Percentiles rank a stretch among this genome's conserved stretches.
phyloP scores from a whole-genome alignment of 495 filamentous ascomycete species.

The Pyrenula massariospora region DNA sequence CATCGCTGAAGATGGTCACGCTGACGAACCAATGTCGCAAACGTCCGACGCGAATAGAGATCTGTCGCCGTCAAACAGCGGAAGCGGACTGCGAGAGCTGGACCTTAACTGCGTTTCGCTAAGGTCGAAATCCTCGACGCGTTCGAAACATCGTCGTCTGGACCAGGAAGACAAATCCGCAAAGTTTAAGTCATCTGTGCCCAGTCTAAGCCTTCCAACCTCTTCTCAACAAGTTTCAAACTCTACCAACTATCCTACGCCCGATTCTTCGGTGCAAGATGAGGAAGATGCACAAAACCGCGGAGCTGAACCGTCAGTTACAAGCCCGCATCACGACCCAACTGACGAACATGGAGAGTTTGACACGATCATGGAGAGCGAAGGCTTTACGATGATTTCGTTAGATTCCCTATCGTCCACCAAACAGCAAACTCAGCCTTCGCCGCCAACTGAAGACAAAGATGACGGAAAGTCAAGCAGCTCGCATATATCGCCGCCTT shows the following conservation, averaged over 20 bases:
- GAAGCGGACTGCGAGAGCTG: neutral
- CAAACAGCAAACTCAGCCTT: conserved; percentile 15
- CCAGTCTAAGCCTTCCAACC: neutral
- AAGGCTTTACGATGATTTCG: conserved; percentile 49
- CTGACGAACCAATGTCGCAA: neutral
- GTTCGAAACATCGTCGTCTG: neutral
- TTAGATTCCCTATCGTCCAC: conserved; percentile 39
- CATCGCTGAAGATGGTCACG: neutral
- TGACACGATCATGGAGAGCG: conserved; percentile 47
- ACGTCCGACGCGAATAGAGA: neutral
- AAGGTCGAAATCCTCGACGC: neutral
- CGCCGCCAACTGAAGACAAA: neutral
- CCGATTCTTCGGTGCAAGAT: conserved; percentile 28
- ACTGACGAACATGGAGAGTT: conserved; percentile 35
- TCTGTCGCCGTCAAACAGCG: neutral
- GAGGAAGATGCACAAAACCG: conserved; percentile 14
- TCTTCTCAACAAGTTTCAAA: neutral
- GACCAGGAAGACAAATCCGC: neutral
- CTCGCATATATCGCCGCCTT: neutral
- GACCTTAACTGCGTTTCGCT: neutral
- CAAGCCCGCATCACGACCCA: conserved; percentile 13
- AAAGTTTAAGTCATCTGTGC: neutral
- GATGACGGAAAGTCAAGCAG: neutral
- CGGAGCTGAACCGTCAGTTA: neutral
- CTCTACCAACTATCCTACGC: conserved; percentile 21